phyloP scores from a whole-genome alignment of 1,139 yeast genomes.

The Arxiozyma slooffiae region DNA sequence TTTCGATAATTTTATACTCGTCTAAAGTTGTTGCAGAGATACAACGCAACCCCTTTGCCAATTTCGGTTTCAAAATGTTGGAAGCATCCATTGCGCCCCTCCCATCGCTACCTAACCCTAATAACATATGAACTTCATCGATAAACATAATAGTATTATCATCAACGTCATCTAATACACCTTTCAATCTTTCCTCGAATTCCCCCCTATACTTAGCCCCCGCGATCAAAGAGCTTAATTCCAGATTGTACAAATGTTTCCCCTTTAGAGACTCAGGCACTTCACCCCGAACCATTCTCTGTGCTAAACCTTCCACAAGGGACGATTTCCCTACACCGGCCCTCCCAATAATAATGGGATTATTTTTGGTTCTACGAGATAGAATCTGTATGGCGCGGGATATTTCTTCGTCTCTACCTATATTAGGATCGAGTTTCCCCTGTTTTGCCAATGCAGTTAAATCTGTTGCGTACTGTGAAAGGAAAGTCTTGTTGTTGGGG shows the following conservation, averaged over 20 bases:
- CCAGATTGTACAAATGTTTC: conserved; percentile 73
- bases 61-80: conserved; percentile 81
- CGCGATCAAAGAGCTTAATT: conserved; percentile 74
- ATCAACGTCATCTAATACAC: conserved; percentile 84
- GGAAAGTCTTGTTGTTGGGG: conserved; percentile 49
- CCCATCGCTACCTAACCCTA: conserved; percentile 92
- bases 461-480: conserved; percentile 81
- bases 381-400: conserved; percentile 84
- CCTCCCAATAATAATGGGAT: conserved; percentile 86
- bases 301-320: conserved; percentile 92
- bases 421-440: conserved; percentile 92
- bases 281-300: conserved; percentile 78
- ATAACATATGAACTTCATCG: conserved; percentile 83
- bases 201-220: conserved; percentile 99
- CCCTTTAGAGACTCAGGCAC: conserved; percentile 91
- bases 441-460: conserved; percentile 76
- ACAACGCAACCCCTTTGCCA: conserved; percentile 90
- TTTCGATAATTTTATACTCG: conserved; percentile 82
- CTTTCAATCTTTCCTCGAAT: conserved; percentile 94
- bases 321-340: conserved; percentile 99
- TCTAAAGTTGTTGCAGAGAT: conserved; percentile 94
- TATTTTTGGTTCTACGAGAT: conserved; percentile 86
- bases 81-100: conserved; percentile 97
- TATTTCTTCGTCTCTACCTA: conserved; percentile 93
- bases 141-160: conserved; percentile 72